Evolutionary conservation across 2,329 filamentous ascomycete species (phyloP), one percentile per base, ranked within the genome.

Genomic region (Coleophoma crateriformis): DNA sequence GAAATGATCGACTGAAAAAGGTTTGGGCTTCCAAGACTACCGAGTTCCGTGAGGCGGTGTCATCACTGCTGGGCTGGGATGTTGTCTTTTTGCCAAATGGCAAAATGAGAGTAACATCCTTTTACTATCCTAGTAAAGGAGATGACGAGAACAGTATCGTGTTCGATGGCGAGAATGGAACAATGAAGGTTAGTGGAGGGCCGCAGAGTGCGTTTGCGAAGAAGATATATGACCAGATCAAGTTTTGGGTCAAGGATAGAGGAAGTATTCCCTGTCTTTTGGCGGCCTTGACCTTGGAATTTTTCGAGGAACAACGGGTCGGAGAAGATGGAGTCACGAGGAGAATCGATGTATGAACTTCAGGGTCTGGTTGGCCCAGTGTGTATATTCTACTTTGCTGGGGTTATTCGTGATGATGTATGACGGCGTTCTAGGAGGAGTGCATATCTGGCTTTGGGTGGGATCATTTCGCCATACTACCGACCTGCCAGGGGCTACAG

Each of bases 1-100:
- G 88, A 43, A 87, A 88, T 55, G 78, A 83, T 19, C 87, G 94
- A 2, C 82, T 97, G 12, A 95, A 95, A 60, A 88, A 96, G 63
- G 94, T 97, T 50, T 99, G 90, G 87, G 82, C 82, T 0, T 81
- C 87, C 58, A 99, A 97, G 67, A 90, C 88, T 1, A 83, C 87
- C 60, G 94, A 99, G 70, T 97, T 99, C 72, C 89, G 95, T 45
- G 90, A 97, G 70, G 90, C 91, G 33, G 91, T 99, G 51, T 91
- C 91, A 55, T 90, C 85, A 17, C 86, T 96, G 1, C 78, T 99
- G 0, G 94, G 94, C 0, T 99, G 91, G 87, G 92, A 92, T 47
- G 82, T 97, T 12, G 90, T 94, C 33, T 97, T 99, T 66, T 86
- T 96, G 66, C 90, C 91, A n/a, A 96, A 96, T 66, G 94, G 94